Evolutionary conservation across 1,284 basidiomycete genomes (phyloP).

Genomic region (Austroboletus rostrupii): DNA sequence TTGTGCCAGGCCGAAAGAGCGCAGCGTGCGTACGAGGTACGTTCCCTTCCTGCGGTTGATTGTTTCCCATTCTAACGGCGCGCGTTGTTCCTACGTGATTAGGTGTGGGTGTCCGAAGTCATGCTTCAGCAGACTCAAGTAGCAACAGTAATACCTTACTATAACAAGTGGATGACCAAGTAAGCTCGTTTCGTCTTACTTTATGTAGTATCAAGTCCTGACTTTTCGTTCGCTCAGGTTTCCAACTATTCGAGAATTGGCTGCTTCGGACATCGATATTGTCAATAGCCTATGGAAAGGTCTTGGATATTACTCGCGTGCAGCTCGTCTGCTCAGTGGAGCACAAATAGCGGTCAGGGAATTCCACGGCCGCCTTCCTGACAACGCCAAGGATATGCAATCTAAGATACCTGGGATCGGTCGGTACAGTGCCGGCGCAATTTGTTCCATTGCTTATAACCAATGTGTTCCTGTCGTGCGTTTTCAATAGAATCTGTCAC

Average conservation of each 20-base stretch:
- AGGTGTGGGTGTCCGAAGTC: conserved; percentile 90
- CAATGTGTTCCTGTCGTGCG: conserved; percentile 79
- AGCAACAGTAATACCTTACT: conserved; percentile 86
- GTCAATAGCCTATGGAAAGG: conserved; percentile 90
- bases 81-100: background rate
- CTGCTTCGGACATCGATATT: conserved; percentile 72
- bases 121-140: conserved; percentile 98
- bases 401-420: conserved; percentile 87
- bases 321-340: conserved; percentile 72
- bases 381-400: conserved; percentile 78
- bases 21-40: conserved; percentile 78
- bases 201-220: background rate
- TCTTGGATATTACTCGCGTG: conserved; percentile 89
- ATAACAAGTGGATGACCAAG: conserved; percentile 80
- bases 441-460: conserved; percentile 87
- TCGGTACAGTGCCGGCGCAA: conserved; percentile 87
- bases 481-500: conserved; percentile 11
- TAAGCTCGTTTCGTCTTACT: conserved; percentile 31
- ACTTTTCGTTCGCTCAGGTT: conserved; percentile 46
- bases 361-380: conserved; percentile 70
- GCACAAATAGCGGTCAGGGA: conserved; percentile 74
- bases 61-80: background rate
- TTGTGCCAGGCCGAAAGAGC: conserved; percentile 50
- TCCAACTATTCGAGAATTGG: conserved; percentile 79
- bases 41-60: background rate